A percentile compares a stretch with the other conserved stretches of the same genome.
Evolutionary conservation across 2,329 filamentous ascomycete species (phyloP).

Genomic region (Diaporthe destruens): DNA sequence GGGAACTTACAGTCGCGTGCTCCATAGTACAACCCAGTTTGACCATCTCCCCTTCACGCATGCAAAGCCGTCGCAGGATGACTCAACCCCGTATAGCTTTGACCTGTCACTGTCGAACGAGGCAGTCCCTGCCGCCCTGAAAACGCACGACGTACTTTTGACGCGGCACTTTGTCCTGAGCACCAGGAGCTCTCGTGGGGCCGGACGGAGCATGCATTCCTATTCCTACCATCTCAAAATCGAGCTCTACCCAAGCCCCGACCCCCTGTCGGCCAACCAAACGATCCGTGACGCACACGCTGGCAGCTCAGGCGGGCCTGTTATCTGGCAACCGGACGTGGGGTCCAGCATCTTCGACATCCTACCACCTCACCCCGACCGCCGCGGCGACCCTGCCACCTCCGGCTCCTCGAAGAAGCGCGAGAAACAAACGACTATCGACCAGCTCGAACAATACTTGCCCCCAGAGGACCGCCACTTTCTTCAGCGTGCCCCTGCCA

Average conservation of each 20-base stretch:
- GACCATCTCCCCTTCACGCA: background rate
- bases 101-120: background rate
- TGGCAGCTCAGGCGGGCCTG: slow-evolving; percentile 42
- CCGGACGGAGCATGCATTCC: slow-evolving; percentile 62
- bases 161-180: background rate
- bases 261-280: slow-evolving; percentile 48
- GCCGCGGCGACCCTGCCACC: slow-evolving; percentile 10
- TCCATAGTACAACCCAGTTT: background rate
- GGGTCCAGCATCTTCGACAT: slow-evolving; percentile 67
- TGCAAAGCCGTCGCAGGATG: slow-evolving; percentile 30
- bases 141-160: background rate
- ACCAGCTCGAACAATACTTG: slow-evolving; percentile 38
- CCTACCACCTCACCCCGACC: slow-evolving; percentile 64
- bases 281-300: slow-evolving; percentile 32
- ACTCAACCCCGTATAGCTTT: slow-evolving; percentile 1
- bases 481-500: slow-evolving; percentile 41
- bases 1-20: background rate
- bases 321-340: slow-evolving; percentile 64
- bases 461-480: slow-evolving; percentile 41
- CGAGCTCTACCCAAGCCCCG: slow-evolving; percentile 69
- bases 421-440: slow-evolving; percentile 40
- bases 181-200: slow-evolving; percentile 12
- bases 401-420: slow-evolving; percentile 34
- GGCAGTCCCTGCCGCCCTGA: slow-evolving; percentile 38
- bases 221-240: slow-evolving; percentile 77